These are phyloP conservation scores for Pythium diclinum DNA, from an alignment of 352 stramenopile genomes.

Conservation along the genomic window DNA sequence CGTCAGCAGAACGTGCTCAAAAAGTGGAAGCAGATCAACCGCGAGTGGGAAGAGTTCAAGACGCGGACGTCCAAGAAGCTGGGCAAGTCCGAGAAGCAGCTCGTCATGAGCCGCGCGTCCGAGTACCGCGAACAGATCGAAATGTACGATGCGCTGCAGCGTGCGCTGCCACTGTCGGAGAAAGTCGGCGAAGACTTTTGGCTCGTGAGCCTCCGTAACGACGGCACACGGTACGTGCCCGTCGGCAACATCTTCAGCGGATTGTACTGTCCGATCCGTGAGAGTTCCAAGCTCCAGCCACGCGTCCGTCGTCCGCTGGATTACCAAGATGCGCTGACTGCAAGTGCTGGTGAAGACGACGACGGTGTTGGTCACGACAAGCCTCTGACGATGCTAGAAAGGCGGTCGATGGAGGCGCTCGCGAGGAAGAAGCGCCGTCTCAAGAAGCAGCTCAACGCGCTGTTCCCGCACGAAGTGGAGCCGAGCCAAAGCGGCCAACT, in stretches of 20 bases:
- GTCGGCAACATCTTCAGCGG: constrained; percentile 93
- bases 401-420: constrained; percentile 49
- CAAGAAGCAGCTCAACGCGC: constrained; percentile 59
- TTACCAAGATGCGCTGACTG: constrained; percentile 22
- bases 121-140: constrained; percentile 88
- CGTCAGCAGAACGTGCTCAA: constrained; percentile 65
- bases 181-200: constrained; percentile 88
- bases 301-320: constrained; percentile 63
- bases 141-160: constrained; percentile 87
- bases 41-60: constrained; percentile 73
- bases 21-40: constrained; percentile 69
- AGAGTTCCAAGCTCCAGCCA: constrained; percentile 56
- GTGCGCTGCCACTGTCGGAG: constrained; percentile 78
- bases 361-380: constrained; percentile 8
- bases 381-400: constrained; percentile 46
- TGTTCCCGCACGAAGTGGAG: constrained; percentile 67
- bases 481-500: constrained; percentile 44
- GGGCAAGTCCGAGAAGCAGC: constrained; percentile 59
- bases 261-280: constrained; percentile 84
- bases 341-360: constrained; percentile 12
- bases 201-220: constrained; percentile 85
- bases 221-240: constrained; percentile 83
- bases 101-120: constrained; percentile 84
- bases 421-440: constrained; percentile 59
- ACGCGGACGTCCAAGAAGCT: constrained; percentile 48